A percentile compares a stretch with the other conserved stretches of the same genome.
Evolutionary conservation across 352 stramenopile species (phyloP).

Genomic region (Pythium utonaiense): DNA sequence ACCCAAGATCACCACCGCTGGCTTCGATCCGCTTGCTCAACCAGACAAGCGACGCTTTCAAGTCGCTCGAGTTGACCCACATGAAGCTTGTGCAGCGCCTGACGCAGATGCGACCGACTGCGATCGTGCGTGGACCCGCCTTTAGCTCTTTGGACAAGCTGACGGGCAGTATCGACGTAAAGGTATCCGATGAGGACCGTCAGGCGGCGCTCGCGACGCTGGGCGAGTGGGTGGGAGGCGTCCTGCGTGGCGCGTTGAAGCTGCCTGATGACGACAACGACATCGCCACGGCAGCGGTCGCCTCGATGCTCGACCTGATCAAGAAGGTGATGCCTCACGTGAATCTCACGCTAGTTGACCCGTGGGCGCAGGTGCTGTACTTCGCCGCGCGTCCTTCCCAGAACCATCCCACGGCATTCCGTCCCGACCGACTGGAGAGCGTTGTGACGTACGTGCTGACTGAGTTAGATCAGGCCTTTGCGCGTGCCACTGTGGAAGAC

Average conservation of each 20-base stretch:
- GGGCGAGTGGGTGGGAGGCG: slow-evolving; percentile 44
- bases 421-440: slow-evolving; percentile 21
- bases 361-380: slow-evolving; percentile 61
- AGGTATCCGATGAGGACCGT: slow-evolving; percentile 52
- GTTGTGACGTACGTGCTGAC: slow-evolving; percentile 34
- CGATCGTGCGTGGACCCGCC: slow-evolving; percentile 29
- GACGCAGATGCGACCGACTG: slow-evolving; percentile 33
- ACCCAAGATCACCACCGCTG: slow-evolving; percentile 44
- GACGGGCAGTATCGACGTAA: slow-evolving; percentile 35
- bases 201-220: slow-evolving; percentile 54
- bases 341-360: slow-evolving; percentile 50
- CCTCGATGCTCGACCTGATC: slow-evolving; percentile 30
- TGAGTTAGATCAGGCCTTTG: slow-evolving; percentile 59
- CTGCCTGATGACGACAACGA: slow-evolving; percentile 17
- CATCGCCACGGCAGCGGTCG: slow-evolving; percentile 10
- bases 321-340: slow-evolving; percentile 46
- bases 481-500: slow-evolving; percentile 50
- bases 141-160: slow-evolving; percentile 28
- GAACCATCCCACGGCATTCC: slow-evolving; percentile 9
- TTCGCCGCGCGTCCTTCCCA: slow-evolving; percentile 36
- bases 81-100: slow-evolving; percentile 53
- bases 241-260: slow-evolving; percentile 43
- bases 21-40: slow-evolving; percentile 58
- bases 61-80: slow-evolving; percentile 28
- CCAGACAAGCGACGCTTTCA: slow-evolving; percentile 37